These are phyloP conservation scores for Trypanosoma boissoni DNA, from an alignment of 208 protist genomes.

Conservation along the genomic window DNA sequence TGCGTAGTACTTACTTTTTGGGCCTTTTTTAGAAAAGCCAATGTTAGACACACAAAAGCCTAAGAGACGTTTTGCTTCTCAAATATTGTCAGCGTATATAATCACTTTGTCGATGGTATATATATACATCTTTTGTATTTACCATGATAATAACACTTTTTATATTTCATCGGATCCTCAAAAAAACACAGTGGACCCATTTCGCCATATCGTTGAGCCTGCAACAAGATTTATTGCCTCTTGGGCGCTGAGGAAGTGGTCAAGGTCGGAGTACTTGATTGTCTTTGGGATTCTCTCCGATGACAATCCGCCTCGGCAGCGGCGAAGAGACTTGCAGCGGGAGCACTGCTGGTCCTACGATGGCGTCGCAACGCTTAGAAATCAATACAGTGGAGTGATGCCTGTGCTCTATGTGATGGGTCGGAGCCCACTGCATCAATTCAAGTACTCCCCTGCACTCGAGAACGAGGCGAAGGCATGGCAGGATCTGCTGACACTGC, in stretches of 20 bases:
- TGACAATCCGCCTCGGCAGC: slow-evolving; percentile 24
- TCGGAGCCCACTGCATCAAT: slow-evolving; percentile 6
- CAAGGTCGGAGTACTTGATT: slow-evolving; percentile 15
- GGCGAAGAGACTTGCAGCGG: slow-evolving; percentile 34
- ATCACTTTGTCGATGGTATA: no score
- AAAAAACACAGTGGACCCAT: no score
- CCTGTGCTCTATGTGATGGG: slow-evolving; percentile 27
- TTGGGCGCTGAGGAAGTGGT: background rate
- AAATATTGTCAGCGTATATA: no score
- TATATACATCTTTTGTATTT: no score
- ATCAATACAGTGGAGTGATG: slow-evolving; percentile 30
- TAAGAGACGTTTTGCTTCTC: no score
- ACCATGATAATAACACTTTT: no score
- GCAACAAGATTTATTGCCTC: no score
- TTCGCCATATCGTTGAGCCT: no score
- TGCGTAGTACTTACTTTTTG: no score
- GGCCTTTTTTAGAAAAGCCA: no score
- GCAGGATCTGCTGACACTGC: slow-evolving; percentile 31
- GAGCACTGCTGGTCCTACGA: slow-evolving; percentile 38
- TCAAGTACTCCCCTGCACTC: slow-evolving; percentile 30
- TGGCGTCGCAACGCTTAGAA: slow-evolving; percentile 32
- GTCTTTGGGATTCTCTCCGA: slow-evolving; percentile 47
- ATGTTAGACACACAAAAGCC: no score
- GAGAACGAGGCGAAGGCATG: slow-evolving; percentile 33
- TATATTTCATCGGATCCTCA: no score